Evolutionary conservation across 106 monocot genomes (phyloP).

Genomic region (Dioscorea zingiberensis): DNA sequence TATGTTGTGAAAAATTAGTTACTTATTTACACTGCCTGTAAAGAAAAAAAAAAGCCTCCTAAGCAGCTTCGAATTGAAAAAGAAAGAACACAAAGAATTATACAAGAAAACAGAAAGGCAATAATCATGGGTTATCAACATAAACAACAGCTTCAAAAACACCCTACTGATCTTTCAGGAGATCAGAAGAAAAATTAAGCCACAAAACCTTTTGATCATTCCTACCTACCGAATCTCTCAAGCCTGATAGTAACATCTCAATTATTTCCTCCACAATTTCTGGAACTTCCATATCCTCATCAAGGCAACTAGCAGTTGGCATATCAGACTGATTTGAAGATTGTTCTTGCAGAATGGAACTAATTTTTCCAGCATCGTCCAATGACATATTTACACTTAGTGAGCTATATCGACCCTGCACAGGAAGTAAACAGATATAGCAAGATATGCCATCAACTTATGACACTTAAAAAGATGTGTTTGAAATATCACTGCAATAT

Average conservation of each 20-base stretch:
- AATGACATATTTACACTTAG: constrained; percentile 36
- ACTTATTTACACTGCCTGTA: too few species aligned
- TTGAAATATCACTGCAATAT: too few species aligned
- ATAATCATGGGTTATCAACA: too few species aligned
- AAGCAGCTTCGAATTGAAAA: too few species aligned
- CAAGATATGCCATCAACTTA: not conserved
- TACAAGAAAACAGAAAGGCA: too few species aligned
- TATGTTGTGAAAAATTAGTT: too few species aligned
- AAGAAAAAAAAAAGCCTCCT: too few species aligned
- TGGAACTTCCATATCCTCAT: constrained; percentile 79
- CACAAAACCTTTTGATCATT: not conserved
- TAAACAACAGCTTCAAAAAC: too few species aligned
- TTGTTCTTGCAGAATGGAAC: constrained; percentile 11
- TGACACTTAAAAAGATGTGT: too few species aligned
- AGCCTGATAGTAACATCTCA: constrained; percentile 72
- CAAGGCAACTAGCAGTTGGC: constrained; percentile 14
- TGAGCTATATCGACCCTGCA: constrained; percentile 53
- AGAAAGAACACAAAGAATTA: too few species aligned
- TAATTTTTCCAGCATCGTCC: constrained; percentile 9
- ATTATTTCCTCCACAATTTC: constrained; percentile 92
- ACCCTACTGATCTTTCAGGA: too few species aligned
- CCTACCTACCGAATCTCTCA: constrained; percentile 81
- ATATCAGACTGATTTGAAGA: constrained; percentile 4
- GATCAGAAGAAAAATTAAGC: too few species aligned
- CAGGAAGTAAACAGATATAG: not conserved